These are phyloP conservation scores for Nothophaeocryptopus gaeumannii DNA, from an alignment of 2,329 filamentous ascomycete species.

Conservation along the genomic window DNA sequence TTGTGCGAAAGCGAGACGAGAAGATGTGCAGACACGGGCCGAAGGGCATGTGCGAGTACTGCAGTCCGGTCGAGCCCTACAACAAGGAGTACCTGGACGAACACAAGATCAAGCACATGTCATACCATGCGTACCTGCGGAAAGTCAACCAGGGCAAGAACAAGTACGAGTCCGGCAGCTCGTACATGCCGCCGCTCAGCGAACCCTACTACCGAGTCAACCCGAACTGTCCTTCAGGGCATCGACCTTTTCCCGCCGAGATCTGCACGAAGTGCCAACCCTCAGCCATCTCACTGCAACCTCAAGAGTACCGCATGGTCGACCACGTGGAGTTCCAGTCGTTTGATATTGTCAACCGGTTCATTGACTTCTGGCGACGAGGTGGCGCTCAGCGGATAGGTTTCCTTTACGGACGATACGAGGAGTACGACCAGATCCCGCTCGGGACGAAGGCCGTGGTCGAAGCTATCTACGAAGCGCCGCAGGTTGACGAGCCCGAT, in stretches of 20 bases:
- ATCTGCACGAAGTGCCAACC: slow-evolving; percentile 99
- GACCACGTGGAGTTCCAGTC: slow-evolving; percentile 96
- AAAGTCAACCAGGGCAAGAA: slow-evolving; percentile 97
- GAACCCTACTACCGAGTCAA: slow-evolving; percentile 92
- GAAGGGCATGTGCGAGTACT: slow-evolving; percentile 99
- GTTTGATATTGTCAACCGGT: slow-evolving; percentile 77
- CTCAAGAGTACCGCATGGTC: slow-evolving; percentile 92
- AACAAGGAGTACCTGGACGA: slow-evolving; percentile 83
- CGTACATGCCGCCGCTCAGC: slow-evolving; percentile 90
- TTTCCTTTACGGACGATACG: slow-evolving; percentile 86
- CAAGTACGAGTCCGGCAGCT: slow-evolving; percentile 87
- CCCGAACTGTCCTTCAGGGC: slow-evolving; percentile 85
- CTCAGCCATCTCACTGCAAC: slow-evolving; percentile 91
- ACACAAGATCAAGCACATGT: slow-evolving; percentile 98
- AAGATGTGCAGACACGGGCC: slow-evolving; percentile 94
- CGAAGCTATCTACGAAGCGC: slow-evolving; percentile 94
- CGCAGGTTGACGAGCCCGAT: slow-evolving; percentile 83
- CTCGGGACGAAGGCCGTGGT: slow-evolving; percentile 93
- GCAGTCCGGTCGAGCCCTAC: slow-evolving; percentile 94
- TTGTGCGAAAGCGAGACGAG: slow-evolving; percentile 66
- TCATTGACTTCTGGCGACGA: slow-evolving; percentile 87
- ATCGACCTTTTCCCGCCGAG: slow-evolving; percentile 89
- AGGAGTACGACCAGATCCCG: slow-evolving; percentile 88
- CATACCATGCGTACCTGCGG: slow-evolving; percentile 88
- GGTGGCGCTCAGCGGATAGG: slow-evolving; percentile 82